A percentile compares a stretch with the other conserved stretches of the same genome.
phyloP scores from a whole-genome alignment of 768 basidiomycete genomes.

The Termitomyces sp. region DNA sequence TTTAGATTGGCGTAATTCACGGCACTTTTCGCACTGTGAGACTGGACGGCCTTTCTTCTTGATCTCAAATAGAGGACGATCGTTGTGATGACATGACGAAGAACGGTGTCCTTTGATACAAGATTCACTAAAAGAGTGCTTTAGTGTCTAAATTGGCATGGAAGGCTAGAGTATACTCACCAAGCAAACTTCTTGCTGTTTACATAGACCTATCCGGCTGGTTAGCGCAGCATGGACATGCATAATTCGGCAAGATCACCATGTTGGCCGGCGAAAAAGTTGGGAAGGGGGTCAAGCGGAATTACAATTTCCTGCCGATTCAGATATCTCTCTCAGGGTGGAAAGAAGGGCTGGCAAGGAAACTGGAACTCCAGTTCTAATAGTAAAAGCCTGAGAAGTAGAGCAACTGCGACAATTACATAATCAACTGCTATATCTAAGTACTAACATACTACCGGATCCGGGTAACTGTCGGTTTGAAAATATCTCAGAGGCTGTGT shows the following conservation, averaged over 20 bases:
- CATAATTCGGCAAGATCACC: slow-evolving; percentile 5
- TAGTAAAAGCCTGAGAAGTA: neutral
- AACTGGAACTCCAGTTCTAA: neutral
- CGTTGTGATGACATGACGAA: slow-evolving; percentile 80
- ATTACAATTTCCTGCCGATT: neutral
- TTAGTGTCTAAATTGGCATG: slow-evolving; percentile 2
- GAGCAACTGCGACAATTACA: neutral
- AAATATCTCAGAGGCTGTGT: neutral
- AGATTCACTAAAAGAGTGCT: slow-evolving; percentile 54
- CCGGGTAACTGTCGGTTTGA: too few relatives aligned
- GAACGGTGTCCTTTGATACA: slow-evolving; percentile 96
- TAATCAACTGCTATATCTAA: neutral
- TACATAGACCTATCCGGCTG: slow-evolving; percentile 52
- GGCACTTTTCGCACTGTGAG: slow-evolving; percentile 84
- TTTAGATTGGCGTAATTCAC: slow-evolving; percentile 75
- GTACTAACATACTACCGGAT: neutral
- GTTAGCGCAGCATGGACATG: neutral
- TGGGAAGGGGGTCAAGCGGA: neutral
- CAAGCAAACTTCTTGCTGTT: slow-evolving; percentile 77
- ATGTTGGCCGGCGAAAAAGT: neutral
- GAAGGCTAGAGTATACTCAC: slow-evolving; percentile 30
- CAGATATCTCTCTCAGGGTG: neutral
- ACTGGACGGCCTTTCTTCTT: slow-evolving; percentile 92
- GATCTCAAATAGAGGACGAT: slow-evolving; percentile 87
- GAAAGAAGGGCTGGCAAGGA: neutral